phyloP scores from a whole-genome alignment of 805 yeast species.

The Kuraishia capsulata region DNA sequence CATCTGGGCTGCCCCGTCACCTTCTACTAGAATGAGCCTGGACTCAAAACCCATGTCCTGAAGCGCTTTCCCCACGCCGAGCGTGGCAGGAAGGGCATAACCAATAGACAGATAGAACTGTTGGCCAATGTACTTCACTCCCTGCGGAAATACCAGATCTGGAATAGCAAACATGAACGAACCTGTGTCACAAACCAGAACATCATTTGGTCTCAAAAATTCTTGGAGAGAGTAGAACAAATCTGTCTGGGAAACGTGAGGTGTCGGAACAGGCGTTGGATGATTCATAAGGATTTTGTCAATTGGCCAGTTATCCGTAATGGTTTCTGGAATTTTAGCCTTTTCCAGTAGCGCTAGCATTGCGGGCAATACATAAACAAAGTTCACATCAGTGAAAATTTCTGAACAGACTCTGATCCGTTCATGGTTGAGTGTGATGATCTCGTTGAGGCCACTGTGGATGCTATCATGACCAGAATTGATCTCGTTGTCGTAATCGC shows the following conservation, averaged over 20 bases:
- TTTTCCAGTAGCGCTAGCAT: constrained; percentile 28
- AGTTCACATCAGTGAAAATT: constrained; percentile 30
- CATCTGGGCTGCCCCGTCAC: constrained; percentile 81
- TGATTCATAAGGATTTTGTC: constrained; percentile 7
- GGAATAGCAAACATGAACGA: constrained; percentile 72
- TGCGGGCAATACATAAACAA: constrained; percentile 39
- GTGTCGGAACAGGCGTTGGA: constrained; percentile 6
- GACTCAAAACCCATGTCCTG: constrained; percentile 40
- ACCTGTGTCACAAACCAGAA: constrained; percentile 75
- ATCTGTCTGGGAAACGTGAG: constrained; percentile 38
- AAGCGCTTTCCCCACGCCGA: constrained; percentile 74
- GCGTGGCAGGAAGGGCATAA: constrained; percentile 75
- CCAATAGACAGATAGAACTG: constrained; percentile 82
- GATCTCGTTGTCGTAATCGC: constrained; percentile 58
- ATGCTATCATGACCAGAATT: constrained; percentile 61
- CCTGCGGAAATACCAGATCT: constrained; percentile 52
- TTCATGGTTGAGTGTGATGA: constrained; percentile 44
- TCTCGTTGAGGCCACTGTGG: constrained; percentile 17
- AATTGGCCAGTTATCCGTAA: constrained; percentile 6
- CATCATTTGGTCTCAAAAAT: constrained; percentile 51
- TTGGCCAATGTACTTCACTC: constrained; percentile 49
- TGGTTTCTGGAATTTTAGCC: constrained; percentile 11
- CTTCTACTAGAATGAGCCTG: constrained; percentile 60
- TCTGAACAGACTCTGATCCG: constrained; percentile 37
- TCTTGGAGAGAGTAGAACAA: constrained; percentile 31